phyloP scores from a whole-genome alignment of 73 alveolate genomes.

The Tetrahymena malaccensis region DNA sequence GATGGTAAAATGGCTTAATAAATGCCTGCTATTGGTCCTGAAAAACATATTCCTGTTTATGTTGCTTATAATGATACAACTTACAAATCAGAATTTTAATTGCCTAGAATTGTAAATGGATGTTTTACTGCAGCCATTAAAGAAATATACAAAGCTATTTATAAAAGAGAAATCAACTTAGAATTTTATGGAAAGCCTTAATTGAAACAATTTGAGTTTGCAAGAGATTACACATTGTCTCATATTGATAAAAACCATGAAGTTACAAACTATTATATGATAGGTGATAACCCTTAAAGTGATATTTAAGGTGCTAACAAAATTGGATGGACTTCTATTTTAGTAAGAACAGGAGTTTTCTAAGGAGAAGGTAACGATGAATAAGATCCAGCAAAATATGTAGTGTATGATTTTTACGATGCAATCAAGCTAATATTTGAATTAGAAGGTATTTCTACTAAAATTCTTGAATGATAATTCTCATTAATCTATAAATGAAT shows the following conservation, averaged over 20 bases:
- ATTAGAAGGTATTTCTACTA: conserved; percentile 23
- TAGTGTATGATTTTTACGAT: conserved; percentile 39
- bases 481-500: neutral
- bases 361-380: conserved; percentile 45
- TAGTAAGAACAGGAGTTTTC: conserved; percentile 66
- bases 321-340: conserved; percentile 59
- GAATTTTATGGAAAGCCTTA: conserved; percentile 62
- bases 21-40: neutral
- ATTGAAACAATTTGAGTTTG: conserved; percentile 43
- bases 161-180: conserved; percentile 29
- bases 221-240: conserved; percentile 1
- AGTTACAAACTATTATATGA: conserved; percentile 30
- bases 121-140: conserved; percentile 29
- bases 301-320: conserved; percentile 70
- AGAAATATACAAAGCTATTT: conserved; percentile 1
- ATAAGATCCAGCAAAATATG: conserved; percentile 57
- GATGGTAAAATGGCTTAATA: neutral
- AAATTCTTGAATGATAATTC: neutral
- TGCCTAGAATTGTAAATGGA: conserved; percentile 66
- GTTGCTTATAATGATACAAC: conserved; percentile 40
- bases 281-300: conserved; percentile 73
- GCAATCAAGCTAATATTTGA: conserved; percentile 45
- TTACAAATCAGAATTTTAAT: conserved; percentile 6
- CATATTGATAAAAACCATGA: conserved; percentile 10
- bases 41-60: conserved; percentile 16